These are phyloP conservation scores for Lizonia empirigonia DNA, from an alignment of 2,329 filamentous ascomycete species.

Conservation along the genomic window DNA sequence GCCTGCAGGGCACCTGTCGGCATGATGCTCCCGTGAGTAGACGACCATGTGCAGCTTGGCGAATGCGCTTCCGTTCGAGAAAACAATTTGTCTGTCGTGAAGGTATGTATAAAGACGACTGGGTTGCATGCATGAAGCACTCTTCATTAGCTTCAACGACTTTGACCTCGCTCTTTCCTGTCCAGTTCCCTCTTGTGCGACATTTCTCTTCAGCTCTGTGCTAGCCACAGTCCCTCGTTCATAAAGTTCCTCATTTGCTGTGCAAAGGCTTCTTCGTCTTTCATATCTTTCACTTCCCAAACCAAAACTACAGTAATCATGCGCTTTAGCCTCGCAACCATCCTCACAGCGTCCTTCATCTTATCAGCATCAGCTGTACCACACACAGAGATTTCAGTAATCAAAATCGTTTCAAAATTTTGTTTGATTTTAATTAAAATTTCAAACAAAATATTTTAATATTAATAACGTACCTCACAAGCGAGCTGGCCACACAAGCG, in stretches of 20 bases:
- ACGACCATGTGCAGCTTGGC: slow-evolving; percentile 5
- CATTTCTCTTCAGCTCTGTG: slow-evolving; percentile 21
- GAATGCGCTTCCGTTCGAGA: neutral
- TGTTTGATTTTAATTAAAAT: too few relatives aligned
- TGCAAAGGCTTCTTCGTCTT: slow-evolving; percentile 17
- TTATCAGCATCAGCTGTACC: slow-evolving; percentile 26
- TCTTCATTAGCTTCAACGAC: slow-evolving; percentile 19
- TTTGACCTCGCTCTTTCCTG: slow-evolving; percentile 16
- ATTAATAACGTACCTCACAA: too few relatives aligned
- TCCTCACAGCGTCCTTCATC: slow-evolving; percentile 27
- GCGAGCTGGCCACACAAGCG: too few relatives aligned
- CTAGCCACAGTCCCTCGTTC: slow-evolving; percentile 25
- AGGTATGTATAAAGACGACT: slow-evolving; percentile 1
- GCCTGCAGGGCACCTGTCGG: neutral
- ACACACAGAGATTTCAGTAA: too few relatives aligned
- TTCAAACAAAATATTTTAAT: too few relatives aligned
- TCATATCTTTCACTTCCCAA: neutral
- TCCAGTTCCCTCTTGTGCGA: slow-evolving; percentile 9
- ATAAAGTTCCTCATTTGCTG: slow-evolving; percentile 27
- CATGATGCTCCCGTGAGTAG: neutral
- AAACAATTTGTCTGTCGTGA: neutral
- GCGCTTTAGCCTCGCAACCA: slow-evolving; percentile 30
- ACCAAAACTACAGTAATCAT: slow-evolving; percentile 16
- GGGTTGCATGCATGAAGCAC: neutral
- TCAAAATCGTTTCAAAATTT: too few relatives aligned